A percentile compares a stretch with the other conserved stretches of the same genome.
Conservation (phyloP, 257 asterid species). For the Coffea eugenioides region DNA sequence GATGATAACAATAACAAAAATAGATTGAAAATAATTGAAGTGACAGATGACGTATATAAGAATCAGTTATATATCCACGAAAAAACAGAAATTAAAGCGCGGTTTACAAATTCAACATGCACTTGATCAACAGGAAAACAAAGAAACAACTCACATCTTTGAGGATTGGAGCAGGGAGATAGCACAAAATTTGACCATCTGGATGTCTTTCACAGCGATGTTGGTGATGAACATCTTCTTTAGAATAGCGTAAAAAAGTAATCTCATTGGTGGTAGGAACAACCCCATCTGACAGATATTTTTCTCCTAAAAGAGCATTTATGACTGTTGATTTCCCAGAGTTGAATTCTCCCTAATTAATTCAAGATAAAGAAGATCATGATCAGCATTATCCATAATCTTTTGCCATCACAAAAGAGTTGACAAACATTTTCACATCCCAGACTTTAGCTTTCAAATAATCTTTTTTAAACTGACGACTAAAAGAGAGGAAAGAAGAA, state of each 20-base stretch:
- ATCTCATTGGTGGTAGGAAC: constrained; percentile 97
- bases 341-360: constrained; percentile 90
- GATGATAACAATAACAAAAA: background rate
- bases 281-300: constrained; percentile 83
- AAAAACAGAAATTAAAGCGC: background rate
- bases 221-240: constrained; percentile 47
- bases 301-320: constrained; percentile 96
- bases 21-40: background rate
- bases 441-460: background rate
- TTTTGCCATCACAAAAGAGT: background rate
- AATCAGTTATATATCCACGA: background rate
- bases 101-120: background rate
- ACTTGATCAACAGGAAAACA: background rate
- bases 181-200: constrained; percentile 93
- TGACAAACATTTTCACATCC: background rate
- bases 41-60: background rate
- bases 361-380: constrained; percentile 20
- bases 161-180: constrained; percentile 86
- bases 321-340: constrained; percentile 96
- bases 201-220: constrained; percentile 89
- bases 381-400: background rate
- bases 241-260: constrained; percentile 85
- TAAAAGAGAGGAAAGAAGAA: background rate
- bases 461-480: background rate
- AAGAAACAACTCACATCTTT: constrained; percentile 68